Percentiles rank a stretch among this genome's conserved stretches.
phyloP scores from a whole-genome alignment of 208 protist species.

The Leishmania guyanensis region DNA sequence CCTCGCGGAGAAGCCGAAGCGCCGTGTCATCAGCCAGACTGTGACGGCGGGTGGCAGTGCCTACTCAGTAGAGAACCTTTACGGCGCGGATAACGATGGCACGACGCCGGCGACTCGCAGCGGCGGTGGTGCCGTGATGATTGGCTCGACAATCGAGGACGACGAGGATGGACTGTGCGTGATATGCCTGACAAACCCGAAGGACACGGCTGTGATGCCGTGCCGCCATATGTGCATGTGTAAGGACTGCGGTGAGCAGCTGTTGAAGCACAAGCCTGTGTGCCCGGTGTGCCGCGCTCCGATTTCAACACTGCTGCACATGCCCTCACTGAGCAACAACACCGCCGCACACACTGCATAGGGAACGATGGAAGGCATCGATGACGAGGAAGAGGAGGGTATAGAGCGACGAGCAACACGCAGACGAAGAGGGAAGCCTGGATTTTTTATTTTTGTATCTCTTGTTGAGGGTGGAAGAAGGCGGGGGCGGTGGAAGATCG shows the following conservation, averaged over 20 bases:
- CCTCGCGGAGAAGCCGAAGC: slow-evolving; percentile 70
- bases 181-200: slow-evolving; percentile 92
- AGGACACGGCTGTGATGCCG: slow-evolving; percentile 93
- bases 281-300: slow-evolving; percentile 93
- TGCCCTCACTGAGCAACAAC: slow-evolving; percentile 61
- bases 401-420: not conserved
- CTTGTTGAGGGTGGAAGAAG: not conserved
- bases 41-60: slow-evolving; percentile 72
- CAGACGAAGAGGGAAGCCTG: not conserved
- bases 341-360: not conserved
- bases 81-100: slow-evolving; percentile 76
- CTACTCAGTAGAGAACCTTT: slow-evolving; percentile 90
- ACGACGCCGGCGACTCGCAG: slow-evolving; percentile 34
- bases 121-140: slow-evolving; percentile 63
- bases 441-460: not conserved
- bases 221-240: slow-evolving; percentile 96
- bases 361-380: not conserved
- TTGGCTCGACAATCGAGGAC: slow-evolving; percentile 78
- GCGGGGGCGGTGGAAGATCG: not conserved
- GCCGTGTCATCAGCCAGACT: slow-evolving; percentile 87
- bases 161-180: slow-evolving; percentile 91
- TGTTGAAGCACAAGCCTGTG: slow-evolving; percentile 91
- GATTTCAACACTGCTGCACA: slow-evolving; percentile 89
- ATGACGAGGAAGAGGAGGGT: too few species aligned
- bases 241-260: slow-evolving; percentile 91